Percentiles rank a stretch among this genome's conserved stretches.
Conservation (phyloP, 108 stramenopile species). For the Aurantiochytrium sp. region DNA sequence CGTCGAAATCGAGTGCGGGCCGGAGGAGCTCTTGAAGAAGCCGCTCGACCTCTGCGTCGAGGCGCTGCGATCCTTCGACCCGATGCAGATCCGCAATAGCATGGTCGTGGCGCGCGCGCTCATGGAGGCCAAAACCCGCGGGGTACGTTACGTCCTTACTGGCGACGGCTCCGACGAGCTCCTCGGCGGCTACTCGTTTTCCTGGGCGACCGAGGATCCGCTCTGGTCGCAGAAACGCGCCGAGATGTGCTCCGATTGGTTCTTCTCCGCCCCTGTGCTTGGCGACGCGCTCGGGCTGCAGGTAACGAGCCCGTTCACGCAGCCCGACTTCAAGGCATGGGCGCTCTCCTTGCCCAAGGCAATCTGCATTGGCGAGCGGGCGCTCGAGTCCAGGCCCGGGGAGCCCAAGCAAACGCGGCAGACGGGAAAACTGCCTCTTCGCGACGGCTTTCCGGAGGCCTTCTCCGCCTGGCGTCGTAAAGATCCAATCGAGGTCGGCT, state of each 20-base stretch:
- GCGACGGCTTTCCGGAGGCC: constrained; percentile 58
- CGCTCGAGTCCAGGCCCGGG: not conserved
- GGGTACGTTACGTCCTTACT: constrained; percentile 48
- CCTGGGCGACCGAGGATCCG: constrained; percentile 43
- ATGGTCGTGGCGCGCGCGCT: constrained; percentile 57
- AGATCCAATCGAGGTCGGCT: constrained; percentile 62
- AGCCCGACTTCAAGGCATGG: not conserved
- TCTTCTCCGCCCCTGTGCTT: constrained; percentile 52
- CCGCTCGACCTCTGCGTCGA: constrained; percentile 45
- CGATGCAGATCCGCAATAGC: constrained; percentile 56
- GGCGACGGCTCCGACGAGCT: constrained; percentile 65
- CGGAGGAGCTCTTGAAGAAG: constrained; percentile 45
- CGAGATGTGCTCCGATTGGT: constrained; percentile 57
- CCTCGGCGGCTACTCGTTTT: constrained; percentile 64
- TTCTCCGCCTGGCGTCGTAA: constrained; percentile 60
- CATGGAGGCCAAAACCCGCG: constrained; percentile 40
- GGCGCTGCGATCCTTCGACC: constrained; percentile 49
- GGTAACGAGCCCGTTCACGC: constrained; percentile 23
- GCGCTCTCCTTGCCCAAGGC: not conserved
- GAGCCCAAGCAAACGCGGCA: not conserved
- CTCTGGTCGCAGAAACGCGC: constrained; percentile 58
- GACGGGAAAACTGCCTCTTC: constrained; percentile 56
- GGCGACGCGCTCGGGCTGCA: constrained; percentile 46
- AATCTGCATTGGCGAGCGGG: not conserved
- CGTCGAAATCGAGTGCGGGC: constrained; percentile 38